phyloP scores from a whole-genome alignment of 2,329 filamentous ascomycete genomes.

The Xylariaceae sp. region DNA sequence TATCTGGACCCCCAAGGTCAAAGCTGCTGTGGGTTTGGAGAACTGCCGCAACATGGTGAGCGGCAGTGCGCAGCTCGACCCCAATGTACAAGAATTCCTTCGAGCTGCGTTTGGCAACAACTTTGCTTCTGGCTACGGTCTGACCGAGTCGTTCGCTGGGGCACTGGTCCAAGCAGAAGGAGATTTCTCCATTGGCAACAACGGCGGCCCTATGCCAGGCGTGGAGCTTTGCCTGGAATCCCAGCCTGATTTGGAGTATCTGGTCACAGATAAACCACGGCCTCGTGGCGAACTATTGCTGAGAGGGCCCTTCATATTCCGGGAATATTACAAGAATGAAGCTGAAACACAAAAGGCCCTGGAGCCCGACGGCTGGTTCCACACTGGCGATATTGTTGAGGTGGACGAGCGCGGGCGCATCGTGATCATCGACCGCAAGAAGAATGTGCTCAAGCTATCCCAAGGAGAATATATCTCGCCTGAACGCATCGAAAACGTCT shows the following conservation, averaged over 20 bases:
- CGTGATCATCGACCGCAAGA: slow-evolving; percentile 91
- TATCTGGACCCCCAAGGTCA: slow-evolving; percentile 87
- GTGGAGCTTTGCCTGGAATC: slow-evolving; percentile 78
- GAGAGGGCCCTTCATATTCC: slow-evolving; percentile 75
- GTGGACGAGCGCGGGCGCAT: slow-evolving; percentile 84
- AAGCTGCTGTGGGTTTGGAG: slow-evolving; percentile 76
- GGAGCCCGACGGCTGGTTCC: slow-evolving; percentile 92
- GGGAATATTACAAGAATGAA: slow-evolving; percentile 83
- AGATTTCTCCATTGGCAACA: slow-evolving; percentile 76
- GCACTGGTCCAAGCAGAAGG: slow-evolving; percentile 63
- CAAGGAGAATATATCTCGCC: slow-evolving; percentile 98
- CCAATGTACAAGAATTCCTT: slow-evolving; percentile 82
- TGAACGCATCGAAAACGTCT: slow-evolving; percentile 94
- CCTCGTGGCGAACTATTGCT: slow-evolving; percentile 88
- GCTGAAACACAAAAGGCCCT: slow-evolving; percentile 82
- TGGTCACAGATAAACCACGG: slow-evolving; percentile 78
- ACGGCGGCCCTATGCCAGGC: slow-evolving; percentile 65
- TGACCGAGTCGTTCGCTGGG: slow-evolving; percentile 89
- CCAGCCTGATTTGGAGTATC: slow-evolving; percentile 92
- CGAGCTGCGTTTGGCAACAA: slow-evolving; percentile 75
- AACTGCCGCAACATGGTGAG: slow-evolving; percentile 70
- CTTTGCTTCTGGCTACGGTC: slow-evolving; percentile 83
- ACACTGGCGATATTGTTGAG: slow-evolving; percentile 85
- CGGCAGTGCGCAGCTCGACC: slow-evolving; percentile 87
- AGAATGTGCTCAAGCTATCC: slow-evolving; percentile 98